Conservation (phyloP, 2,329 filamentous ascomycete genomes). For the Sporothrix pseudoabietina region DNA sequence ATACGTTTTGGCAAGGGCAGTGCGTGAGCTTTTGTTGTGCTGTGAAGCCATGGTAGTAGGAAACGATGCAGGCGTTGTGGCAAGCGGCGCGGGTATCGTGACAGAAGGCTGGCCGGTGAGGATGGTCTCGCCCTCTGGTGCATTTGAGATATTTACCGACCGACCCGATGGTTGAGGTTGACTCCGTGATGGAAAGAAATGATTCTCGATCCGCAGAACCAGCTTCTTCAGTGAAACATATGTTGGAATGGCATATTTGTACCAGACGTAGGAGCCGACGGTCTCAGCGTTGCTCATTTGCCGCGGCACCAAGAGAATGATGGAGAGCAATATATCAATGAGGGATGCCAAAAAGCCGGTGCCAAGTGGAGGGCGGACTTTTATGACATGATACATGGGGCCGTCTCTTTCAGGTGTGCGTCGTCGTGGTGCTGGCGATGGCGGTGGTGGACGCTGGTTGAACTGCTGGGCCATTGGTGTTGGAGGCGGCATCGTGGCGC, state of each 20-base stretch:
- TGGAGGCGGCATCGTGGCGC: background rate
- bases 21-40: background rate
- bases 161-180: background rate
- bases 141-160: background rate
- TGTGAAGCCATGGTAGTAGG: background rate
- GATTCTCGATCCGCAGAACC: background rate
- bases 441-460: constrained; percentile 1
- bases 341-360: background rate
- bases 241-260: background rate
- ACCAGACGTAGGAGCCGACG: background rate
- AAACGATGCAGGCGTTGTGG: background rate
- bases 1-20: background rate
- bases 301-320: background rate
- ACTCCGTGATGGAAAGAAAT: background rate
- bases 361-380: background rate
- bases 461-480: background rate
- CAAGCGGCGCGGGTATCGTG: background rate
- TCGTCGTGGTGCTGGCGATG: background rate
- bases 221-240: background rate
- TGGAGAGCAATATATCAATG: background rate
- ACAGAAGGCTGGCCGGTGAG: background rate
- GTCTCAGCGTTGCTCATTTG: constrained; percentile 8
- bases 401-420: background rate
- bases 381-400: background rate
- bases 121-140: background rate